Evolutionary conservation across 2,329 filamentous ascomycete species (phyloP).

Genomic region (Aspergillus fumigatus): DNA sequence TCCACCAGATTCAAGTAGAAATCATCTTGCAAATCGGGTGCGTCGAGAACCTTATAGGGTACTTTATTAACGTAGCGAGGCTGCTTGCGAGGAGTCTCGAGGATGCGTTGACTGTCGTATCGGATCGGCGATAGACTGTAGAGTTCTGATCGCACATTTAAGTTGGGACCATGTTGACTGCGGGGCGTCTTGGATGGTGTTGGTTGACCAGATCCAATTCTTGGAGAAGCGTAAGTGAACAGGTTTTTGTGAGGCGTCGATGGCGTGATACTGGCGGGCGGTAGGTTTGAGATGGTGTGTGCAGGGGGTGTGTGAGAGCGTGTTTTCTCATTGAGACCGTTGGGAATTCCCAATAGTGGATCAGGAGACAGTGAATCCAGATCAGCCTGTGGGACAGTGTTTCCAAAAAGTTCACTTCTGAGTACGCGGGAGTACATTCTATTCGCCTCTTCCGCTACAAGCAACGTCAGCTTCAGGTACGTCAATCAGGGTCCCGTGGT

Average conservation of each 20-base stretch:
- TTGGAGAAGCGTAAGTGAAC: constrained; percentile 81
- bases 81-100: constrained; percentile 83
- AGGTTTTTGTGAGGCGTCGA: constrained; percentile 97
- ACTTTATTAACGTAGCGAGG: constrained; percentile 91
- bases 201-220: constrained; percentile 71
- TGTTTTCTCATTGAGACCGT: constrained; percentile 58
- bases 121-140: constrained; percentile 95
- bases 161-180: constrained; percentile 78
- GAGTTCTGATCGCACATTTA: constrained; percentile 85
- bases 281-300: constrained; percentile 59
- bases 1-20: constrained; percentile 98
- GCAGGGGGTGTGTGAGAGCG: constrained; percentile 78
- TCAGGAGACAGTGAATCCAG: constrained; percentile 61
- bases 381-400: constrained; percentile 76
- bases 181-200: constrained; percentile 87
- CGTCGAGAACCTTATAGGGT: constrained; percentile 95
- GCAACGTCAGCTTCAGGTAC: constrained; percentile 11
- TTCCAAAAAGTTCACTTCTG: constrained; percentile 74
- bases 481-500: constrained; percentile 3
- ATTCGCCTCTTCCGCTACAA: constrained; percentile 49
- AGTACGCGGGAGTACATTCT: not conserved
- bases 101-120: constrained; percentile 86
- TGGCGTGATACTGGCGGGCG: constrained; percentile 71
- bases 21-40: constrained; percentile 91
- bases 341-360: constrained; percentile 42